These are phyloP conservation scores for Phaeophleospora eucalypticola DNA, from an alignment of 2,329 filamentous ascomycete genomes.

Conservation along the genomic window DNA sequence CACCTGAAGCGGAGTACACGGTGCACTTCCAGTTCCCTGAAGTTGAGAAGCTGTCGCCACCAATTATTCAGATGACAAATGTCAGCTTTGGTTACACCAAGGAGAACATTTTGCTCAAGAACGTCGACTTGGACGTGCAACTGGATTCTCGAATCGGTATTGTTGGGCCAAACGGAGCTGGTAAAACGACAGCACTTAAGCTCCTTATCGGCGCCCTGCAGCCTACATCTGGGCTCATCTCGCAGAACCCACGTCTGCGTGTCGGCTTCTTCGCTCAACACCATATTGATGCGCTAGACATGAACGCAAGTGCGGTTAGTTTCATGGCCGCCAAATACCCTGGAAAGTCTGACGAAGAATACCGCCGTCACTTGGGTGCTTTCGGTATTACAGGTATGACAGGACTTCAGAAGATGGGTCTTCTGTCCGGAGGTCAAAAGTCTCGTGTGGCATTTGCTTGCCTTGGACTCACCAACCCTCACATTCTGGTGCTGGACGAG, in stretches of 20 bases:
- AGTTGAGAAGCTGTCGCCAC: conserved; percentile 93
- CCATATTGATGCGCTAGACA: conserved; percentile 91
- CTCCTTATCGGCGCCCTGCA: conserved; percentile 85
- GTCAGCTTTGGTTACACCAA: conserved; percentile 84
- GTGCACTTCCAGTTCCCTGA: conserved; percentile 97
- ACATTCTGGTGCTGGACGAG: conserved; percentile 96
- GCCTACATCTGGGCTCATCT: conserved; percentile 75
- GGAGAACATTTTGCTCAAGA: conserved; percentile 73
- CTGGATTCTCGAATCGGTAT: conserved; percentile 98
- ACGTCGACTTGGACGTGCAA: conserved; percentile 94
- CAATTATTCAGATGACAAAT: conserved; percentile 94
- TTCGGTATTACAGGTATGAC: conserved; percentile 86
- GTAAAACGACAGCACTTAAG: conserved; percentile 98
- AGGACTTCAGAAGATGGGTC: conserved; percentile 89
- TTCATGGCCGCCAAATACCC: conserved; percentile 95
- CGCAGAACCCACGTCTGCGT: conserved; percentile 79
- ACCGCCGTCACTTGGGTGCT: conserved; percentile 88
- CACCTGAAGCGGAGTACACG: conserved; percentile 89
- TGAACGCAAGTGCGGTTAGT: conserved; percentile 81
- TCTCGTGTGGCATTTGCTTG: conserved; percentile 98
- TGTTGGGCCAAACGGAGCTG: conserved; percentile 97
- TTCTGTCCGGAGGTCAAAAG: conserved; percentile 95
- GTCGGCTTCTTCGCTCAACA: conserved; percentile 98
- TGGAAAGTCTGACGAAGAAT: conserved; percentile 91
- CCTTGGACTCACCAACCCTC: conserved; percentile 84